Base-by-base conservation (phyloP, 2,329 filamentous ascomycete species). In the Aspergillus hiratsukae region DNA sequence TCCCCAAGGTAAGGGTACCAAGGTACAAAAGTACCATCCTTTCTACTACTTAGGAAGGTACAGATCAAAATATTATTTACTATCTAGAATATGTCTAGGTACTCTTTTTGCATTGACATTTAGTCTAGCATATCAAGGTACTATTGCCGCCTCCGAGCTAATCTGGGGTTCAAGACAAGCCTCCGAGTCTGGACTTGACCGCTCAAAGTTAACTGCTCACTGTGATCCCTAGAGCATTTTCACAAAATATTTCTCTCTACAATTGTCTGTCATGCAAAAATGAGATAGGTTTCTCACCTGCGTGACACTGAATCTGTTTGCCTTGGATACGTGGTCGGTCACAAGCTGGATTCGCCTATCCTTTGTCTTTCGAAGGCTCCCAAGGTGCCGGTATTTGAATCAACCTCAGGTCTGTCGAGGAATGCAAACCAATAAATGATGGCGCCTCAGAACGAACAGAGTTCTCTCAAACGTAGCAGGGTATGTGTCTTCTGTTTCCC, bases 381-480 rank as follows among this genome's bases (percentile, higher is more conserved):
- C 10, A 27, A 46, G 23, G 11, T 11, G 11, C 21, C 43, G 4
- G 21, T 23, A 46, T 25, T 23, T 14, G 21, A 25, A 11, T 46
- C 43, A 23, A 23, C 14, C 43, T 46, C 10, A 23, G 43, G 43
- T 2, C 21, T 46, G 43, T 14, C 21, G 14, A 23, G 23, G 19
- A 21, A 23, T 27, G 23, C 23, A 31, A 37, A 41, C 21, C 23
- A 54, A 29, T 28, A 28, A 53, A 58, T 21, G 54, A 76, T 76
- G 74, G 66, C 69, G 46, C 85, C 75, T 77, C 80, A 66, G 73
- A 75, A 62, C 63, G 88, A 94, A 76, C 90, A 90, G 79, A 91
- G 87, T 79, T 88, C 89, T 77, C 85, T 94, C 78, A 96, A 96
- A 81, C 87, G 91, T 71, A 84, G 80, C 65, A 83, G 87, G 74